These are phyloP conservation scores for Arabidopsis arenosa DNA, from an alignment of 345 rosid species.

Conservation along the genomic window DNA sequence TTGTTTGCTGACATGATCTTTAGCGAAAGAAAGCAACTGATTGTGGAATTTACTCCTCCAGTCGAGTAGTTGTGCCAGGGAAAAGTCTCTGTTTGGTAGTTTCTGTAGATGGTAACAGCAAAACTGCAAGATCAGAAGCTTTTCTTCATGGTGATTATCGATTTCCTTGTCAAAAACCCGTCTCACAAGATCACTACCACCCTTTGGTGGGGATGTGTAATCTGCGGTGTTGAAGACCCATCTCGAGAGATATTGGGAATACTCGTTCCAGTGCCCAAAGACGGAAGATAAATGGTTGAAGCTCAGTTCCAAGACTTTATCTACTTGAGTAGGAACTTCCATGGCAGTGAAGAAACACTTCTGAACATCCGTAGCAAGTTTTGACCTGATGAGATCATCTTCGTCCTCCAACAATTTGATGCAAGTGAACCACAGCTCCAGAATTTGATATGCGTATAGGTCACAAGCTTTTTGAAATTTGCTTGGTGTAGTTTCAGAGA, in stretches of 20 bases:
- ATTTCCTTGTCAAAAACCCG: constrained; percentile 94
- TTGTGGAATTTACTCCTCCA: constrained; percentile 68
- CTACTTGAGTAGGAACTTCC: constrained; percentile 78
- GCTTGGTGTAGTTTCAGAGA: constrained; percentile 39
- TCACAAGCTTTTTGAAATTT: constrained; percentile 48
- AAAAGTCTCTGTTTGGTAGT: constrained; percentile 40
- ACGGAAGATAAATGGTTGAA: constrained; percentile 68
- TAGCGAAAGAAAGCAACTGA: constrained; percentile 62
- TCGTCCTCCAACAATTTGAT: constrained; percentile 90
- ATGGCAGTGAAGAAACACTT: constrained; percentile 56
- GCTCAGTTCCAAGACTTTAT: constrained; percentile 79
- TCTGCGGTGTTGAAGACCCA: constrained; percentile 64
- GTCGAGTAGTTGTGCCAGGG: constrained; percentile 46
- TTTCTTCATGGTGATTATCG: constrained; percentile 94
- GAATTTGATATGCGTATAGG: constrained; percentile 59
- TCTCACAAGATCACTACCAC: constrained; percentile 71
- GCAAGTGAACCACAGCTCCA: constrained; percentile 79
- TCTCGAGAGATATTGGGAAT: constrained; percentile 60
- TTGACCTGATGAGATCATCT: constrained; percentile 80
- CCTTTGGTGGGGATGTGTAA: constrained; percentile 47
- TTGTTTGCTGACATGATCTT: constrained; percentile 50
- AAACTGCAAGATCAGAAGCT: constrained; percentile 75
- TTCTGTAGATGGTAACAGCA: constrained; percentile 79
- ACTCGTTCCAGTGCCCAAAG: constrained; percentile 82
- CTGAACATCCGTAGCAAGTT: constrained; percentile 66